phyloP scores from a whole-genome alignment of 306 rosid genomes.

The Crataegus laevigata region DNA sequence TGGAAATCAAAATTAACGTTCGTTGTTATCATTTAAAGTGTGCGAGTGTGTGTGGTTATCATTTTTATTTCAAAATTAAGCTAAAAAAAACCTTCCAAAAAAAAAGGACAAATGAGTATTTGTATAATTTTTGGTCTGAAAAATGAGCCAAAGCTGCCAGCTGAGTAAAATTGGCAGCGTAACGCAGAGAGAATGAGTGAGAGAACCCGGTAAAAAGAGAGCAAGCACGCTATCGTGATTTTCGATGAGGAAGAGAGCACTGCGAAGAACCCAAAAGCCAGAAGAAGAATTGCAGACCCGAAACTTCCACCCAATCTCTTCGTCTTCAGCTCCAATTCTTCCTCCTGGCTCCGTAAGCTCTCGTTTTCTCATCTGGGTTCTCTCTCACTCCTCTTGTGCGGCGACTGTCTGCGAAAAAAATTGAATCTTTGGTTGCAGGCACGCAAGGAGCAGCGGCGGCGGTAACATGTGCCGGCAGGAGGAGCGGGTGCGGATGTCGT shows the following conservation, averaged over 20 bases:
- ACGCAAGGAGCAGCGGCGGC: conserved; percentile 19
- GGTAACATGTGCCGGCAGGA: conserved; percentile 49
- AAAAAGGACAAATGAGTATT: neutral
- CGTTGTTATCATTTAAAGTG: too few species aligned
- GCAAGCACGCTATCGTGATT: neutral
- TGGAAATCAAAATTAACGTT: too few species aligned
- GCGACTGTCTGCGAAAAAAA: neutral
- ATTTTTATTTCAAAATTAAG: too few species aligned
- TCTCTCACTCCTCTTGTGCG: neutral
- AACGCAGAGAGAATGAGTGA: neutral
- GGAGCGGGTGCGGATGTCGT: conserved; percentile 43
- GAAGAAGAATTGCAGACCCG: neutral
- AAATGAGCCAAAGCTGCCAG: neutral
- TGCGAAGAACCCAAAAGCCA: neutral
- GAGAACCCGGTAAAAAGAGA: neutral
- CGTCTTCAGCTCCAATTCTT: neutral
- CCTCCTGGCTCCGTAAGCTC: conserved; percentile 13
- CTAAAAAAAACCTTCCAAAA: neutral
- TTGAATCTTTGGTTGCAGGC: neutral
- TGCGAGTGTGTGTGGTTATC: neutral
- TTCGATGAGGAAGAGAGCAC: conserved; percentile 8
- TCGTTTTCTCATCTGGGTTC: neutral
- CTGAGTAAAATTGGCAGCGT: neutral
- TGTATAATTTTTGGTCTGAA: neutral
- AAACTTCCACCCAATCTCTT: neutral